Evolutionary conservation across 257 asterid species (phyloP).

Genomic region (Rauvolfia tetraphylla): DNA sequence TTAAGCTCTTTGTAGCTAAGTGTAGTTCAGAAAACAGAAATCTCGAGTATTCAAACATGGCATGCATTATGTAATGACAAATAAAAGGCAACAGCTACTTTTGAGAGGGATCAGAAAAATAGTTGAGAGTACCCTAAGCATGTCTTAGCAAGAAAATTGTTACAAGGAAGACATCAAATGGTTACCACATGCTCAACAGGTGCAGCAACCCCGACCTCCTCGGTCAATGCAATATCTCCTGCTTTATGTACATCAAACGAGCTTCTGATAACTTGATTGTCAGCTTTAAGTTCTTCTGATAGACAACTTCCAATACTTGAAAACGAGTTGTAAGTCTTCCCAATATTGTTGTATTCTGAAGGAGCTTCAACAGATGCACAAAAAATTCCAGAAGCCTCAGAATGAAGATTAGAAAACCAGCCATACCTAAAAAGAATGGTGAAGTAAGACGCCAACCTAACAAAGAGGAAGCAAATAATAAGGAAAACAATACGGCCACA

Average conservation of each 20-base stretch:
- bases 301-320: slow-evolving; percentile 27
- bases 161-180: background rate
- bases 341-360: slow-evolving; percentile 29
- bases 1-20: background rate
- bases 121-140: background rate
- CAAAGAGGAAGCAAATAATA: slow-evolving; percentile 1
- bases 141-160: slow-evolving; percentile 1
- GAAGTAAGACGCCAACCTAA: slow-evolving; percentile 15
- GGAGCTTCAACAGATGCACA: slow-evolving; percentile 34
- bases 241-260: slow-evolving; percentile 29
- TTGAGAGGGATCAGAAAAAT: background rate
- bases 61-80: background rate
- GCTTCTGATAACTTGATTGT: slow-evolving; percentile 29
- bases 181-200: slow-evolving; percentile 41
- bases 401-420: slow-evolving; percentile 53
- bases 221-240: slow-evolving; percentile 30
- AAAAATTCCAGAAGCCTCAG: slow-evolving; percentile 27
- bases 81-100: background rate
- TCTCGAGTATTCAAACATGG: background rate
- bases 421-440: slow-evolving; percentile 57
- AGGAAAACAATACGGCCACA: slow-evolving; percentile 20
- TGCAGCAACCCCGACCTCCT: slow-evolving; percentile 28
- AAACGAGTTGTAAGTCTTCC: slow-evolving; percentile 24
- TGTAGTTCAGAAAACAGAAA: background rate
- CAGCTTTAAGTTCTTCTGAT: slow-evolving; percentile 20